Base-by-base conservation (phyloP, 345 rosid species). In the Lenwebbia sp. region DNA sequence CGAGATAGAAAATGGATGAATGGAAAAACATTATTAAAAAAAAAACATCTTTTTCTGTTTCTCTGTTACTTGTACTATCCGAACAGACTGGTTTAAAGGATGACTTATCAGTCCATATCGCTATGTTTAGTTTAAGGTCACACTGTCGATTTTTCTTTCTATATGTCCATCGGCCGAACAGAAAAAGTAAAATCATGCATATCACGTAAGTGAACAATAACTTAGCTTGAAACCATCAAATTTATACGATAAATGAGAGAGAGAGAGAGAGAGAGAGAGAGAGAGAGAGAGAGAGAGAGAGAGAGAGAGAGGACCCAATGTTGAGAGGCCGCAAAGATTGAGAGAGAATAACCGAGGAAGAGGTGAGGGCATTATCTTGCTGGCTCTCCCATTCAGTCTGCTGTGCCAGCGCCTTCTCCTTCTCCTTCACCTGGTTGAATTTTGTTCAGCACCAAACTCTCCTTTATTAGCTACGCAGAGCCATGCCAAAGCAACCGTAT, bases 371-470 rank as follows among this genome's bases (percentile, higher is more conserved):
- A 28, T 57, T 53, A 47, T 87, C 86, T 86, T 88, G 92, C 40
- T 7, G 70, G 13, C 85, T 91, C 78, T 89, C 86, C 90, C 85
- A 83, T 15, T 87, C 89, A 60, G 83, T 84, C 75, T 89, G 76
- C 84, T 92, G 91, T 54, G 87, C 87, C 49, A 87, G 40, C 58
- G 83, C 89, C 91, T 93, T 94, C 90, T 94, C 98, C 91, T 88
- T 93, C 55, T 95, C 98, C 89, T 93, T 95, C 13, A 96, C 89
- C 99, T 96, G 87, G 9, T 70, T 70, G n/a, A 55, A 33, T 70
- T 70, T 33, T 2, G 25, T 37, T 70, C 78, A 70, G 47, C 78
- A 70, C 78, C 44, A 70, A 8, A 55, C 78, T 33, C 47, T 33
- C 25, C 25, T 33, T 9, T 17, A 33, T 70, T 70, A 33, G 78